These are phyloP conservation scores for Fragosphaeria purpurea DNA, from an alignment of 2,329 filamentous ascomycete genomes.

Conservation along the genomic window DNA sequence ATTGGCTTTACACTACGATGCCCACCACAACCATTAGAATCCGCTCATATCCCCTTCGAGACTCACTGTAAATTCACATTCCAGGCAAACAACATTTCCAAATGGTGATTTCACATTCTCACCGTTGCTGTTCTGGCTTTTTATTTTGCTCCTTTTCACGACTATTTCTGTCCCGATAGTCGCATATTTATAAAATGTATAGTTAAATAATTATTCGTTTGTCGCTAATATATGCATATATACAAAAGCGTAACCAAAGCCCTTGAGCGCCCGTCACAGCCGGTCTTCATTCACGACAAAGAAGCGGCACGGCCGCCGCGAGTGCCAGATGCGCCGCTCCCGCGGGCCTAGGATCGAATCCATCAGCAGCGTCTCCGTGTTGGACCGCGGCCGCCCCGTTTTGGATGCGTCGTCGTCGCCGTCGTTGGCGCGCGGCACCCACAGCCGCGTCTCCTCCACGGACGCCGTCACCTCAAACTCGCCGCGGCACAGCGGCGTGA, in stretches of 20 bases:
- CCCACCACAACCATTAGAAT: no score
- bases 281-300: constrained; percentile 35
- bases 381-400: constrained; percentile 31
- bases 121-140: no score
- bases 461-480: constrained; percentile 73
- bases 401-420: constrained; percentile 15
- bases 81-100: no score
- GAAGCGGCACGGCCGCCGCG: constrained; percentile 45
- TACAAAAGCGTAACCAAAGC: background rate
- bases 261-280: no score
- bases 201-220: background rate
- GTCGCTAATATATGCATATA: background rate
- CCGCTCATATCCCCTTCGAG: no score
- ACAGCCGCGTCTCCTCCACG: constrained; percentile 67
- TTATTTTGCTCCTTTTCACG: no score
- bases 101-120: no score
- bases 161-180: no score
- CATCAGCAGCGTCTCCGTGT: constrained; percentile 48
- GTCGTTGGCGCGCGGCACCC: constrained; percentile 22
- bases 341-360: constrained; percentile 48
- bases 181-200: background rate
- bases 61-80: no score
- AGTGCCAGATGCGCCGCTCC: constrained; percentile 57
- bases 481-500: constrained; percentile 67
- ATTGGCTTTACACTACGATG: no score